Base-by-base conservation (phyloP, 177 flowering plant species). In the Tripterygium wilfordii region DNA sequence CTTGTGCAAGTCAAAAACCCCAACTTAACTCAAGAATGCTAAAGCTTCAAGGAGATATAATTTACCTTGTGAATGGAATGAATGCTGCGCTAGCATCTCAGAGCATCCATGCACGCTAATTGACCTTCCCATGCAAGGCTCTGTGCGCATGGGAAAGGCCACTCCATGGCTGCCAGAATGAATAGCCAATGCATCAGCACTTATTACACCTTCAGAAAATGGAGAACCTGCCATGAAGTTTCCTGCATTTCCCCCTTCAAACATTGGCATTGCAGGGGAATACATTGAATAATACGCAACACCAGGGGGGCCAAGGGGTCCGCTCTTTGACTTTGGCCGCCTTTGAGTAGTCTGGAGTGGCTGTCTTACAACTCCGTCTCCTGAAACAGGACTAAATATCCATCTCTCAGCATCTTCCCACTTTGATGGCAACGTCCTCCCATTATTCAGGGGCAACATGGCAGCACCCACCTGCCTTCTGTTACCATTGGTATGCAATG, bases 331-430 rank as follows among this genome's bases (percentile, higher is more conserved):
- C 62, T 85, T 87, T 0, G 88, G 99, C 52, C 77, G 63, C 67
- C 86, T 68, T 33, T 78, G 82, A 8, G 70, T 72, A 23, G 59
- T 72, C 5, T 71, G 86, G 50, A 42, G 12, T 0, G 90, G 61
- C 29, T 63, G 44, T 31, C 71, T 66, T 15, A 24, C 52, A n/a
- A 12, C 63, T 19, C 82, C 70, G 46, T 80, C 95, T 9, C 87
- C 79, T 0, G 76, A 44, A 16, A 76, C 76, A 1, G 99, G 96
- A 63, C 99, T 90, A 25, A 78, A 70, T 40, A 94, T 90, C 99
- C 97, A 94, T 75, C 95, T 78, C 73, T 94, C 99, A 2, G 99
- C 99, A 65, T 94, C 99, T 44, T 94, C 99, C 99, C 99, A 90
- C 57, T 94, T 94, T 0, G 97, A 94, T n/a, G 99, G 99, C 64